These are phyloP conservation scores for Trichoderma endophyticum DNA, from an alignment of 2,329 filamentous ascomycete genomes.

Conservation along the genomic window DNA sequence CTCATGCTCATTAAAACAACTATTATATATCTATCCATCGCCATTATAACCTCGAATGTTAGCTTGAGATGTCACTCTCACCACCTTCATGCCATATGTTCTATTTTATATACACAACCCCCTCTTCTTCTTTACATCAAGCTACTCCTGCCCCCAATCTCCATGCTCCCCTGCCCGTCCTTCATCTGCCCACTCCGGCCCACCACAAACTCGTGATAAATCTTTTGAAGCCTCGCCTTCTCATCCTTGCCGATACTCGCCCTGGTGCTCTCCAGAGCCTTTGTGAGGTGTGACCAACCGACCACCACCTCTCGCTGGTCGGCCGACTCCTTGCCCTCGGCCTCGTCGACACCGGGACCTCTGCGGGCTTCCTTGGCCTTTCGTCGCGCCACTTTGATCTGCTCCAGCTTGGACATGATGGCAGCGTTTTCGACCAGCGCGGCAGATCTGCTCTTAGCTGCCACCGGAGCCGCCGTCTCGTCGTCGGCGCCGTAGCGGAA, in stretches of 20 bases:
- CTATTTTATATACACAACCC: neutral
- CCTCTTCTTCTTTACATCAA: slow-evolving; percentile 65
- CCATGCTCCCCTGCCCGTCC: slow-evolving; percentile 84
- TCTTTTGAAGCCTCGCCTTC: slow-evolving; percentile 67
- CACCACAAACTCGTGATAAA: slow-evolving; percentile 91
- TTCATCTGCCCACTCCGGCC: slow-evolving; percentile 94
- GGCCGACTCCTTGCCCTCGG: slow-evolving; percentile 29
- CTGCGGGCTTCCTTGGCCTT: slow-evolving; percentile 35
- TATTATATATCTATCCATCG: neutral
- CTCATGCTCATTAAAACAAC: neutral
- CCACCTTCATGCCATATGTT: neutral
- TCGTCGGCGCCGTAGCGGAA: slow-evolving; percentile 74
- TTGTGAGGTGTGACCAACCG: slow-evolving; percentile 76
- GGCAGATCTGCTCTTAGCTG: slow-evolving; percentile 49
- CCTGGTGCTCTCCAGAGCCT: slow-evolving; percentile 71
- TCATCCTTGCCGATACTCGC: slow-evolving; percentile 81
- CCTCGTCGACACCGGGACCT: slow-evolving; percentile 27
- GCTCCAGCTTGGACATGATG: slow-evolving; percentile 77
- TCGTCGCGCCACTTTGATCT: slow-evolving; percentile 69
- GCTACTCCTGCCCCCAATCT: slow-evolving; percentile 88
- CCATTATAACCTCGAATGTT: neutral
- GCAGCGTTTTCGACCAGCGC: slow-evolving; percentile 71
- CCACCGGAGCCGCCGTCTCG: slow-evolving; percentile 38
- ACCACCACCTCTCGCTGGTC: slow-evolving; percentile 71
- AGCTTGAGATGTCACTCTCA: neutral